Evolutionary conservation across 106 monocot species (phyloP).

Genomic region (Triglochin maritima): DNA sequence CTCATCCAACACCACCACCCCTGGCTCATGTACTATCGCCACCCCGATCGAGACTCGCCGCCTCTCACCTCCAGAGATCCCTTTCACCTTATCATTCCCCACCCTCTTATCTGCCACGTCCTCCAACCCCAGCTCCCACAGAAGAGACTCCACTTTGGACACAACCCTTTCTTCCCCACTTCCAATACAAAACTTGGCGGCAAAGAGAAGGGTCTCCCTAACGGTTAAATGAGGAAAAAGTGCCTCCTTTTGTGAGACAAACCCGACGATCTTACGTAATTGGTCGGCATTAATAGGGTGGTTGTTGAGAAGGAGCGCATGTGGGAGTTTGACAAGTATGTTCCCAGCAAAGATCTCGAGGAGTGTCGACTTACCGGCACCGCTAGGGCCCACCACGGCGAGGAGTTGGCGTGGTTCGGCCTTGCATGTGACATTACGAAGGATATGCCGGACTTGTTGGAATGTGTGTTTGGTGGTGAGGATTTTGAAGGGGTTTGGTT

Average conservation of each 20-base stretch:
- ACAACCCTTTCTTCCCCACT: conserved; percentile 3
- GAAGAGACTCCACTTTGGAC: conserved; percentile 28
- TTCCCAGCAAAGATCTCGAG: conserved; percentile 68
- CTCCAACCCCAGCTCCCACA: conserved; percentile 48
- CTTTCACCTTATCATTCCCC: conserved; percentile 9
- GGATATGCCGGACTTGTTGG: conserved; percentile 23
- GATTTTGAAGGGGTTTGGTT: conserved; percentile 21
- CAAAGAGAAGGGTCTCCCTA: conserved; percentile 67
- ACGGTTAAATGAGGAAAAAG: conserved; percentile 85
- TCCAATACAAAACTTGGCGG: conserved; percentile 47
- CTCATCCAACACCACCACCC: conserved; percentile 79
- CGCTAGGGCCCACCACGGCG: conserved; percentile 86
- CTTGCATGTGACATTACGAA: conserved; percentile 48
- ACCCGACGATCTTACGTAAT: conserved; percentile 68
- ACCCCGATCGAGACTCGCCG: conserved; percentile 80
- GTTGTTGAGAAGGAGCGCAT: conserved; percentile 34
- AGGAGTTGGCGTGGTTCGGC: conserved; percentile 74
- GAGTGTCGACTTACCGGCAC: conserved; percentile 89
- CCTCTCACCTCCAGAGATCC: conserved; percentile 82
- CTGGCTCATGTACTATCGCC: conserved; percentile 81
- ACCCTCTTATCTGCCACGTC: conserved; percentile 42
- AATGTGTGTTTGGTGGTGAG: conserved; percentile 28
- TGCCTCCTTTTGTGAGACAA: conserved; percentile 79
- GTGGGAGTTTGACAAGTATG: conserved; percentile 19
- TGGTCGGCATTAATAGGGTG: conserved; percentile 40